Conservation (phyloP, 495 filamentous ascomycete species). For the Lentithecium fluviatile region DNA sequence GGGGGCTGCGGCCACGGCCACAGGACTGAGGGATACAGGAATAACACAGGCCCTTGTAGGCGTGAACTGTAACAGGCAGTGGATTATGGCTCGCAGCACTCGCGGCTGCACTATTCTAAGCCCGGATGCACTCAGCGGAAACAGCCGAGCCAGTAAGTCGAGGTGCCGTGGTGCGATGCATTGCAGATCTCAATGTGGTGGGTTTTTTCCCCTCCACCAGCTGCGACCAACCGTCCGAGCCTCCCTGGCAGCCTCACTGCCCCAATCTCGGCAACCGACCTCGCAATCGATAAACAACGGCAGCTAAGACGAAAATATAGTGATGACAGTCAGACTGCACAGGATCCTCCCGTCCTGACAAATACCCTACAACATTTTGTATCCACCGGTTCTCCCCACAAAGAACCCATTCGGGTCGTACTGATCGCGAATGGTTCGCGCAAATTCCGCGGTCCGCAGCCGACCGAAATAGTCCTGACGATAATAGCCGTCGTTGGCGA, state of each 20-base stretch:
- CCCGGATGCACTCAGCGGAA: constrained; percentile 1
- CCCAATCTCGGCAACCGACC: constrained; percentile 17
- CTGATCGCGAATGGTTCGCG: constrained; percentile 46
- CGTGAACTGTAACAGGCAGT: neutral
- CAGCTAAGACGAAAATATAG: constrained; percentile 1
- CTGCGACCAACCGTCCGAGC: neutral
- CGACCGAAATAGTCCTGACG: constrained; percentile 60
- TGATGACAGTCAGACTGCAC: neutral
- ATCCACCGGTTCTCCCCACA: constrained; percentile 57
- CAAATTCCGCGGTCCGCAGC: constrained; percentile 48
- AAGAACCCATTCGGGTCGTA: constrained; percentile 61
- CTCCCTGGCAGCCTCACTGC: constrained; percentile 15
- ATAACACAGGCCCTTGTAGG: constrained; percentile 7
- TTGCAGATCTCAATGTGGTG: constrained; percentile 1
- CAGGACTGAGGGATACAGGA: constrained; percentile 1
- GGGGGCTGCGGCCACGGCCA: constrained; percentile 22
- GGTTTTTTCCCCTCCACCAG: neutral
- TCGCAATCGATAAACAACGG: constrained; percentile 25
- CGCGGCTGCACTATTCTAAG: constrained; percentile 22
- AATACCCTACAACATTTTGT: constrained; percentile 19
- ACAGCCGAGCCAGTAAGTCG: constrained; percentile 11
- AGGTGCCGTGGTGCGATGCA: neutral
- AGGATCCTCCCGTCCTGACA: constrained; percentile 6
- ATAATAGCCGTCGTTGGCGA: constrained; percentile 61
- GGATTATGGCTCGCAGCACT: constrained; percentile 3